Conservation (phyloP, 305 asterid species). For the Coffea humblotiana region DNA sequence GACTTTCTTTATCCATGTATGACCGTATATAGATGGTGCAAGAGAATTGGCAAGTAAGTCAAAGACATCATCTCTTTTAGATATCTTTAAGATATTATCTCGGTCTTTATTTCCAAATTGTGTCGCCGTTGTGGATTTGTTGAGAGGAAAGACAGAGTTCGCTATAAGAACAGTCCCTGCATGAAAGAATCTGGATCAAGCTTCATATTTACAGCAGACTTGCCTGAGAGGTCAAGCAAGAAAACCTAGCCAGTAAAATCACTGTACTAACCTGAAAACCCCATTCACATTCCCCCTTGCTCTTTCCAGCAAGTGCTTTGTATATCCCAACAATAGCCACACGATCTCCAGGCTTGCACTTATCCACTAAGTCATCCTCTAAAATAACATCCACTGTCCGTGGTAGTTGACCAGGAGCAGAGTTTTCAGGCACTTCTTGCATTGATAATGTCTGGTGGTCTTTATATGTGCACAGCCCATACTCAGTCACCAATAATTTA, state of each 20-base stretch:
- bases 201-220: background rate
- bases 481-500: slow-evolving; percentile 92
- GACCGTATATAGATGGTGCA: slow-evolving; percentile 97
- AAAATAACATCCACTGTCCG: slow-evolving; percentile 84
- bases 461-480: slow-evolving; percentile 80
- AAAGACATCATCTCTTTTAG: slow-evolving; percentile 74
- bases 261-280: slow-evolving; percentile 70
- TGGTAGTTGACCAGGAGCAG: slow-evolving; percentile 99
- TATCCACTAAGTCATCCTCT: slow-evolving; percentile 95
- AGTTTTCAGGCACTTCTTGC: slow-evolving; percentile 98
- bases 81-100: slow-evolving; percentile 68
- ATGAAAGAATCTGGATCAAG: slow-evolving; percentile 22
- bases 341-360: slow-evolving; percentile 98
- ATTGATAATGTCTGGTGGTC: slow-evolving; percentile 92
- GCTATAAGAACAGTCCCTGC: slow-evolving; percentile 95
- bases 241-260: background rate
- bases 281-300: slow-evolving; percentile 97
- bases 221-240: slow-evolving; percentile 1
- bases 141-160: slow-evolving; percentile 86
- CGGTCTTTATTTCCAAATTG: slow-evolving; percentile 74
- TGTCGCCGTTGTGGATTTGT: slow-evolving; percentile 75
- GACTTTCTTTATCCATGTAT: slow-evolving; percentile 96
- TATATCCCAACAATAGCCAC: slow-evolving; percentile 93
- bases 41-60: slow-evolving; percentile 86
- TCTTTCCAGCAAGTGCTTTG: slow-evolving; percentile 89